Evolutionary conservation across 2,329 filamentous ascomycete genomes (phyloP).

Genomic region (Calonectria naviculata): DNA sequence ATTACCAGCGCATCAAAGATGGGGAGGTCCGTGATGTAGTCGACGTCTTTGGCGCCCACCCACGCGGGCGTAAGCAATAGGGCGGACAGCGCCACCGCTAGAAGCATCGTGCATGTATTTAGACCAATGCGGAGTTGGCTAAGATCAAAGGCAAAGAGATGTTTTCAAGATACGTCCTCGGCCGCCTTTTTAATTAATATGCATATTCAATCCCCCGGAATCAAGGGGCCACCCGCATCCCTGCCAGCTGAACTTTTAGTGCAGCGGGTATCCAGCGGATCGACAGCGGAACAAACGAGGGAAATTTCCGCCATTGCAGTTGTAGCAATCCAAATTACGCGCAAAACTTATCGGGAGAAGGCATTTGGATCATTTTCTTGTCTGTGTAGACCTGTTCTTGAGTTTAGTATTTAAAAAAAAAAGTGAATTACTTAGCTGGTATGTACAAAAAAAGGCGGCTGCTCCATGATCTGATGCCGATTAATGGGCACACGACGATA

Average conservation of each 20-base stretch:
- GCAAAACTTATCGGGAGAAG: too few species aligned
- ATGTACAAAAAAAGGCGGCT: background rate
- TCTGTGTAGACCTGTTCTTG: too few species aligned
- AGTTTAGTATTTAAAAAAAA: too few species aligned
- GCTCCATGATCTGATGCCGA: background rate
- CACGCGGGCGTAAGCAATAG: background rate
- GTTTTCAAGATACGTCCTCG: background rate
- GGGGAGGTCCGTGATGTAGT: background rate
- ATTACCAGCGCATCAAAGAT: background rate
- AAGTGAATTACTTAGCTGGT: too few species aligned
- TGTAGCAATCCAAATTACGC: background rate
- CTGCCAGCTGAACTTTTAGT: conserved; percentile 8
- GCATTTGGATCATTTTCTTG: too few species aligned
- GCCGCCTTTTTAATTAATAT: background rate
- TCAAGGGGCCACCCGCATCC: background rate
- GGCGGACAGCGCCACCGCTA: background rate
- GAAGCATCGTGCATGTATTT: background rate
- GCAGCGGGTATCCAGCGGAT: background rate
- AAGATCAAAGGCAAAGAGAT: background rate
- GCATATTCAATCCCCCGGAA: background rate
- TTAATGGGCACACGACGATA: background rate
- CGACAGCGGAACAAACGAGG: background rate
- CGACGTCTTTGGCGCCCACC: background rate
- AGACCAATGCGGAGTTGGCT: background rate
- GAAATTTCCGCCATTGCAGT: background rate